Conservation (phyloP, 805 yeast species). For the Alloascoidea hylecoeti region DNA sequence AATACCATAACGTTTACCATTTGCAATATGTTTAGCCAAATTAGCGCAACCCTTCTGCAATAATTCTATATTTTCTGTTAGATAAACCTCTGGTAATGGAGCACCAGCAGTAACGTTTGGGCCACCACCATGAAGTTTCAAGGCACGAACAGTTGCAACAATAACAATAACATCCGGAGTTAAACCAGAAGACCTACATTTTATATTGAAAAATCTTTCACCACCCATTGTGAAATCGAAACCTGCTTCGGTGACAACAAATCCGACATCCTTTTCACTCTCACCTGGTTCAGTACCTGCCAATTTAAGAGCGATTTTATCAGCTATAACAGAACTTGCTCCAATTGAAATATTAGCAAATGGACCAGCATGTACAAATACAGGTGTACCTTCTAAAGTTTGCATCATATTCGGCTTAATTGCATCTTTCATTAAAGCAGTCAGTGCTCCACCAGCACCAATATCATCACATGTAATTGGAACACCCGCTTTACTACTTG, state of each 20-base stretch:
- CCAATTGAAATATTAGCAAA: constrained; percentile 97
- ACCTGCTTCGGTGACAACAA: constrained; percentile 95
- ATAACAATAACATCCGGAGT: constrained; percentile 83
- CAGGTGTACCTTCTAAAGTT: constrained; percentile 95
- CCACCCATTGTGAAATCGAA: constrained; percentile 99
- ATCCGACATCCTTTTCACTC: constrained; percentile 35
- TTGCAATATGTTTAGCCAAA: constrained; percentile 78
- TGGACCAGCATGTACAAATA: constrained; percentile 95
- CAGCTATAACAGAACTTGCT: constrained; percentile 90
- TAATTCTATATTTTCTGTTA: constrained; percentile 66
- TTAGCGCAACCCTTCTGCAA: constrained; percentile 74
- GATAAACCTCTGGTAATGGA: constrained; percentile 69
- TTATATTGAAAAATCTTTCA: constrained; percentile 90
- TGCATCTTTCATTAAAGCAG: constrained; percentile 91
- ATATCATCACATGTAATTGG: constrained; percentile 91
- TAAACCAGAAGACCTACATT: constrained; percentile 84
- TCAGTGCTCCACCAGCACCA: constrained; percentile 91
- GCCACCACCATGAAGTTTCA: constrained; percentile 94
- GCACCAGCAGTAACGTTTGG: constrained; percentile 94
- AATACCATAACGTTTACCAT: constrained; percentile 71
- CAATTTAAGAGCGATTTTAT: constrained; percentile 80
- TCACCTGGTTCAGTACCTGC: constrained; percentile 50
- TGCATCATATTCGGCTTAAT: constrained; percentile 96
- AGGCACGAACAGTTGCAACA: constrained; percentile 94
- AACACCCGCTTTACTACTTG: constrained; percentile 55